phyloP scores from a whole-genome alignment of 2,329 filamentous ascomycete genomes.

The Colletotrichum sp. region DNA sequence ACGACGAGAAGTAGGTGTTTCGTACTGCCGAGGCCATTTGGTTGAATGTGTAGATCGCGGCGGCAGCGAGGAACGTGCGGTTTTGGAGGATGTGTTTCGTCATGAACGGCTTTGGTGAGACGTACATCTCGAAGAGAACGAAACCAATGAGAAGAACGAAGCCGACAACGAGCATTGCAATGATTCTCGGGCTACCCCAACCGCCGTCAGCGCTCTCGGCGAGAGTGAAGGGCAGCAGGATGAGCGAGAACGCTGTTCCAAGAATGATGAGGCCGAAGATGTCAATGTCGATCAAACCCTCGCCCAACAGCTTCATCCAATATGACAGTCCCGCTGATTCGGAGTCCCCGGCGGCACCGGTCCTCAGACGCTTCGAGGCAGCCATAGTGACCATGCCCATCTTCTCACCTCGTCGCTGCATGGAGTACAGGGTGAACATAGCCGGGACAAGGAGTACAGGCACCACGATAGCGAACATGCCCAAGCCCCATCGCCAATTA shows the following conservation, averaged over 20 bases:
- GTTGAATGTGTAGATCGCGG: constrained; percentile 35
- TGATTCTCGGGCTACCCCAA: constrained; percentile 37
- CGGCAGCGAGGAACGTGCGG: constrained; percentile 33
- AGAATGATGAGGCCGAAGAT: constrained; percentile 63
- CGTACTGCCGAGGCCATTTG: constrained; percentile 39
- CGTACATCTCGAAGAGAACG: constrained; percentile 36
- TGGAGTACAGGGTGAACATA: constrained; percentile 58
- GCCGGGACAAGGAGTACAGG: constrained; percentile 63
- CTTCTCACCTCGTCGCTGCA: constrained; percentile 63
- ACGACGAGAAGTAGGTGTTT: constrained; percentile 41
- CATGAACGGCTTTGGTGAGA: constrained; percentile 38
- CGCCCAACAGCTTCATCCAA: constrained; percentile 26
- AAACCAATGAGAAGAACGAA: constrained; percentile 34
- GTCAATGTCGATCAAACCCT: constrained; percentile 63
- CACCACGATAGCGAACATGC: constrained; percentile 66
- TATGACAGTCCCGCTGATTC: constrained; percentile 9
- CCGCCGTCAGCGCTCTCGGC: constrained; percentile 34
- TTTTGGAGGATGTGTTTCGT: constrained; percentile 35
- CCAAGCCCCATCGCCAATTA: constrained; percentile 68
- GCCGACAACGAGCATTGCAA: constrained; percentile 29
- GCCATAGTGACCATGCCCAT: constrained; percentile 50
- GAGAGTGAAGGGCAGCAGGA: constrained; percentile 69
- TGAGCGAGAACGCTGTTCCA: constrained; percentile 59
- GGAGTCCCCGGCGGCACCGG: constrained; percentile 26
- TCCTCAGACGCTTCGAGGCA: constrained; percentile 36